Evolutionary conservation across 2,329 filamentous ascomycete species (phyloP), one percentile per base, ranked within the genome.

Genomic region (Drechslerella coelobrocha): DNA sequence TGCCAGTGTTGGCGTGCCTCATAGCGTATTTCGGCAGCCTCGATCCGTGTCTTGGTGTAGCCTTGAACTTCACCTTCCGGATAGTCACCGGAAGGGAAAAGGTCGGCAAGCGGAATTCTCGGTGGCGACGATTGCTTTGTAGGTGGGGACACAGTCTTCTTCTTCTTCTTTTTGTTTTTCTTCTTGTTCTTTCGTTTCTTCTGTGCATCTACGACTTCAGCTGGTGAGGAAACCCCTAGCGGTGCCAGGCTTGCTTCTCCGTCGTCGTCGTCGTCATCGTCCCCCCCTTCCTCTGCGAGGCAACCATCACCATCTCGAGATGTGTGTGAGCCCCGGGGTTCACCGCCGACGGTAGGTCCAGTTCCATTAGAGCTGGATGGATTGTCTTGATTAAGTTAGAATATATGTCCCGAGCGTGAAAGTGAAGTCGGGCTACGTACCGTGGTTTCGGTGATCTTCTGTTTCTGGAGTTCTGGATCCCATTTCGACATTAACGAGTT

Each of bases 181-280:
- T 90, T 91, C 83, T 88, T 90, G 83, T 91, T 91, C 83, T 92
- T 92, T 81, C 91, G 91, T 81, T 91, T 91, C 80, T 90, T 90
- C 56, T 78, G 78, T 19, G 72, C 79, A 3, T 79, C 78, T 39
- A 75, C 41, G 23, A 10, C 34, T 14, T 24, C 17, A 14, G 51
- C 37, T 37, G 50, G 31, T 39, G 19, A 12, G n/a, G 59, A 31
- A 26, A 26, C 29, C 5, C 57, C 52, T 37, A 54, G 27, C 23
- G 65, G n/a, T 53, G 23, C 48, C 19, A 50, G 19, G n/a, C 17
- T 17, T 26, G 57, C n/a, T 62, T 57, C 53, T 7, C 14, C 26
- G 26, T n/a, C 57, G 23, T 59, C 52, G 26, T 24, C 59, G 50
- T 62, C 59, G 39, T 53, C 57, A 21, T 26, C 27, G 31, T 61